These are phyloP conservation scores for Syncephalis fuscata DNA, from an alignment of 371 early-diverging fungal species.

Conservation along the genomic window DNA sequence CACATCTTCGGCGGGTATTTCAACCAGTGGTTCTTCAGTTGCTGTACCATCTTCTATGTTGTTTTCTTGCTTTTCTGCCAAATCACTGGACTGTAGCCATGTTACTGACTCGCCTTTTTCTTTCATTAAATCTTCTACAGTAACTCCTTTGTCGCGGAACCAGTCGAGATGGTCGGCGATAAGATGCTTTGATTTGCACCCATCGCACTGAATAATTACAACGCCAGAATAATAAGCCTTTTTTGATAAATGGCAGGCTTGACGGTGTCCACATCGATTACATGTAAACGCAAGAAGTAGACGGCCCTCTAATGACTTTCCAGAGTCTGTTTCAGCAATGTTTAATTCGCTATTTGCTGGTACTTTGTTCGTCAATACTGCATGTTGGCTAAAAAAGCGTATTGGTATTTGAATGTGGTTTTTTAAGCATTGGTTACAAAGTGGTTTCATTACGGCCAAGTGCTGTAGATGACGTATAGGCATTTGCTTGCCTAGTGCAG, in stretches of 20 bases:
- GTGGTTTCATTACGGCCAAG: too few species aligned
- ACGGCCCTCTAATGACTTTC: conserved; percentile 25
- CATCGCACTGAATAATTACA: conserved; percentile 82
- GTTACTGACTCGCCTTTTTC: conserved; percentile 60
- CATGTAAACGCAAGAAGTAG: conserved; percentile 87
- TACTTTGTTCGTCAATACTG: too few species aligned
- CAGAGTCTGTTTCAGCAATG: neutral
- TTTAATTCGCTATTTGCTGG: too few species aligned
- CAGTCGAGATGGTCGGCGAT: conserved; percentile 95
- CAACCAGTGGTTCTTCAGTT: conserved; percentile 9
- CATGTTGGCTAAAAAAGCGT: too few species aligned
- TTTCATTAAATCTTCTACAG: conserved; percentile 66
- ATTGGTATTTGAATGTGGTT: too few species aligned
- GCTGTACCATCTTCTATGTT: conserved; percentile 4
- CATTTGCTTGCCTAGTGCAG: too few species aligned
- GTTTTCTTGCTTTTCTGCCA: too few species aligned
- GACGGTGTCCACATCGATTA: conserved; percentile 72
- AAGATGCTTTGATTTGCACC: conserved; percentile 79
- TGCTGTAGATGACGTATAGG: too few species aligned
- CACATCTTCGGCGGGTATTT: conserved; percentile 5
- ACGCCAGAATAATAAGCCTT: conserved; percentile 80
- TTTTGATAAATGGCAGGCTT: conserved; percentile 81
- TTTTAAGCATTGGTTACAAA: too few species aligned
- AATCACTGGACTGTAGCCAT: neutral
- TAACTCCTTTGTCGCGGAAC: conserved; percentile 56